Evolutionary conservation across 2,329 filamentous ascomycete species (phyloP), one percentile per base, ranked within the genome.

Genomic region (Mariannaea elegans): DNA sequence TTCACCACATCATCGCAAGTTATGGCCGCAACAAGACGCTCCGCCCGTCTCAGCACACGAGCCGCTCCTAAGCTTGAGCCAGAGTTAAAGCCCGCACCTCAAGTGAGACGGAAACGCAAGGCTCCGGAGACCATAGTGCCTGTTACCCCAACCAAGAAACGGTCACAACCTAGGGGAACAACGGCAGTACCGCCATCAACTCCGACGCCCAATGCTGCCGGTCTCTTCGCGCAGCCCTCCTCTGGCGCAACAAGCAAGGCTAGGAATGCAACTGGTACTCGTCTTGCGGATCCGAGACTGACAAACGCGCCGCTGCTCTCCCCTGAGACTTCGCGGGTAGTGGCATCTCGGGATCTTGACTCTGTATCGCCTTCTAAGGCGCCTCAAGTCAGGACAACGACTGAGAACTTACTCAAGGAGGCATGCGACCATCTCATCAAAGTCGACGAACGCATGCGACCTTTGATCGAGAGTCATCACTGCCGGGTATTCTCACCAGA

Each of bases 401-500:
- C 89, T 5, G 85, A 84, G 16, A 91, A 85, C 49, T 77, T 97
- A 14, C 83, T 98, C 2, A 83, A 91, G 39, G 84, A 93, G 70
- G 94, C 93, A 3, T 87, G 89, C 64, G 85, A 85, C 8, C 90
- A 96, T 76, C 81, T 98, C 7, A 83, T 94, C 66, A 81, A 81
- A 14, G 84, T 91, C 5, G 94, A 97, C 68, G 80, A 88, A 9
- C 88, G 88, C 32, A 84, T 97, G 72, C 84, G 87, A 68, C 81
- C 85, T 0, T 76, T 97, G 16, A 87, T 97, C 47, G 88, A 91
- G 57, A 85, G 87, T 57, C 84, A 97, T 71, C 86, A 85, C 61
- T 98, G 94, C 76, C 84, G 82, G 54, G 78, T 95, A 14, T 98
- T 98, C 77, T 91, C 89, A 2, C 85, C 92, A 0, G 89, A 90